These are phyloP conservation scores for Byssoonygena ceratinophila DNA, from an alignment of 2,329 filamentous ascomycete species.

Conservation along the genomic window DNA sequence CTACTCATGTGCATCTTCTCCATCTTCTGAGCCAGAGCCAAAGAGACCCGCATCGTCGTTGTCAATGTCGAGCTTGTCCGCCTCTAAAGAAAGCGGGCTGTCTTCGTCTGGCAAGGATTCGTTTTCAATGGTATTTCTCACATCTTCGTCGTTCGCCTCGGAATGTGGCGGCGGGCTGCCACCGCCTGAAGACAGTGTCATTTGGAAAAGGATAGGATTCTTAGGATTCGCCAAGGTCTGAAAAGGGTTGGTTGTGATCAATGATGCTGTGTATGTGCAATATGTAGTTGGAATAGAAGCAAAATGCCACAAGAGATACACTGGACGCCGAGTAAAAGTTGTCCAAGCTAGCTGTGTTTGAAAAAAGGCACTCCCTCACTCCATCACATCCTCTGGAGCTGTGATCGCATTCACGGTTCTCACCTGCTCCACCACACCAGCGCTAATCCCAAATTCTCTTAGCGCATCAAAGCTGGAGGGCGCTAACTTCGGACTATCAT, in stretches of 20 bases:
- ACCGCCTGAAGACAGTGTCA: constrained; percentile 14
- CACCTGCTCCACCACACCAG: not conserved
- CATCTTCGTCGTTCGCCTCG: constrained; percentile 6
- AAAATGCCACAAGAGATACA: not conserved
- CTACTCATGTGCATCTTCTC: constrained; percentile 18
- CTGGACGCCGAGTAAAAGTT: not conserved
- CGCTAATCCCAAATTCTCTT: constrained; percentile 1
- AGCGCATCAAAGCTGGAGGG: not conserved
- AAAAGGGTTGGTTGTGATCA: not conserved
- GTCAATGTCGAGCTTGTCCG: constrained; percentile 19
- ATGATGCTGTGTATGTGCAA: not conserved
- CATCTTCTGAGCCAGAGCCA: constrained; percentile 37
- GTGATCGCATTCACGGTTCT: not conserved
- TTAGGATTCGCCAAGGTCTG: not conserved
- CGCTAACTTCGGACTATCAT: not conserved
- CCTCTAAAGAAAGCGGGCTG: constrained; percentile 15
- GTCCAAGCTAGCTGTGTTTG: not conserved
- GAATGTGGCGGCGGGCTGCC: constrained; percentile 4
- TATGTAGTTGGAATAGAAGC: not conserved
- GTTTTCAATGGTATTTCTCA: constrained; percentile 11
- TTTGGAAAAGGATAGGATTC: not conserved
- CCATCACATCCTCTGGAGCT: not conserved
- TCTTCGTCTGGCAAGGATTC: constrained; percentile 19
- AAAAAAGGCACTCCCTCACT: not conserved
- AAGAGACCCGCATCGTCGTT: constrained; percentile 36